Percentiles rank a stretch among this genome's conserved stretches.
Conservation (phyloP, 805 yeast genomes). For the Metschnikowia similis region DNA sequence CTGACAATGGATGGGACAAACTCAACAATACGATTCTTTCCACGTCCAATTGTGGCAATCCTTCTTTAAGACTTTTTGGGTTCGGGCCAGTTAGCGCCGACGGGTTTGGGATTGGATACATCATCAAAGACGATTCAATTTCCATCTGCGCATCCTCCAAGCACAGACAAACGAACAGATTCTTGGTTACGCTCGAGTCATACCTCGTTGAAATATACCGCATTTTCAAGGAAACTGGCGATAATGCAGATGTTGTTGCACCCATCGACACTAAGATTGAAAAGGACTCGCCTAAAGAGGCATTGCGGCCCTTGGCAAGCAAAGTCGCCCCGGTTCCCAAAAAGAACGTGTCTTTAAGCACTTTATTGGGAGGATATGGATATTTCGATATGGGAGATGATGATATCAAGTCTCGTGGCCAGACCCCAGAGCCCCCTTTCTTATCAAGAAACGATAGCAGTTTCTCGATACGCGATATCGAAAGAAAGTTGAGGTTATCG, state of each 20-base stretch:
- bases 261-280: slow-evolving; percentile 26
- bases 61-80: slow-evolving; percentile 54
- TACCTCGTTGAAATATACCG: slow-evolving; percentile 45
- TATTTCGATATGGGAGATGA: slow-evolving; percentile 57
- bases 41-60: slow-evolving; percentile 57
- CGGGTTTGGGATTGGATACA: slow-evolving; percentile 58
- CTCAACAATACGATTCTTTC: slow-evolving; percentile 69
- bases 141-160: slow-evolving; percentile 55
- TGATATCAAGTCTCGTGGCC: slow-evolving; percentile 51
- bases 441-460: slow-evolving; percentile 35
- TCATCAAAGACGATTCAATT: slow-evolving; percentile 47
- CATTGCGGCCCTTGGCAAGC: slow-evolving; percentile 4
- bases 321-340: slow-evolving; percentile 9
- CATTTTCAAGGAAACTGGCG: slow-evolving; percentile 25
- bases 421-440: slow-evolving; percentile 53
- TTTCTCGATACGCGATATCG: slow-evolving; percentile 51
- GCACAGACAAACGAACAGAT: slow-evolving; percentile 57
- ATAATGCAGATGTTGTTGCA: slow-evolving; percentile 14
- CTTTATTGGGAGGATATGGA: slow-evolving; percentile 54
- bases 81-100: slow-evolving; percentile 56
- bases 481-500: slow-evolving; percentile 58
- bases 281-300: not conserved
- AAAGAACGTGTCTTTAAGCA: slow-evolving; percentile 20
- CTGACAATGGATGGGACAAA: slow-evolving; percentile 85
- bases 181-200: slow-evolving; percentile 48